Evolutionary conservation across 192 early-diverging fungal species (phyloP).

Genomic region (Coemansia javaensis): DNA sequence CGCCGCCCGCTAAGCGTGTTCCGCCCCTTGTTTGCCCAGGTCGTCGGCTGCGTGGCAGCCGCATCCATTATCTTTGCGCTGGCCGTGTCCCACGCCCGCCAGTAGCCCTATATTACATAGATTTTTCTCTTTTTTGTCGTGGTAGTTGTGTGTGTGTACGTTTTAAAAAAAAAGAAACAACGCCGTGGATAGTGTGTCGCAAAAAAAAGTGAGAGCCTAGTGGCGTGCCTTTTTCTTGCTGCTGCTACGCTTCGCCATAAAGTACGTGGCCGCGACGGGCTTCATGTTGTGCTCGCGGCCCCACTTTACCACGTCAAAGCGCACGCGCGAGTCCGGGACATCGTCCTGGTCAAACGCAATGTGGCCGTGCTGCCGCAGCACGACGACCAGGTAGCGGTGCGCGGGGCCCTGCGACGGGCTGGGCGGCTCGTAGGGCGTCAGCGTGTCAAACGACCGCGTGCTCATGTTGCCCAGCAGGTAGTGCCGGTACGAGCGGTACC

Average conservation of each 20-base stretch:
- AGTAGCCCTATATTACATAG: too few relatives aligned
- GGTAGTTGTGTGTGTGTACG: too few relatives aligned
- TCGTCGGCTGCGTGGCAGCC: slow-evolving; percentile 19
- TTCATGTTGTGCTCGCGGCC: slow-evolving; percentile 16
- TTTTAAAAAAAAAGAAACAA: too few relatives aligned
- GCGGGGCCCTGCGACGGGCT: slow-evolving; percentile 12
- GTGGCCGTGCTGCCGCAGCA: slow-evolving; percentile 16
- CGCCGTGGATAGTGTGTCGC: too few relatives aligned
- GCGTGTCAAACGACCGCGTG: slow-evolving; percentile 1
- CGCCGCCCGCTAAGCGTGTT: slow-evolving; percentile 20
- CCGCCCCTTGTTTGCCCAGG: slow-evolving; percentile 16
- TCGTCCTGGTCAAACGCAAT: slow-evolving; percentile 4
- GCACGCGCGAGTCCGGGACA: slow-evolving; percentile 20
- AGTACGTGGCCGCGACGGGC: slow-evolving; percentile 29
- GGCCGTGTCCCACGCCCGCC: too few relatives aligned
- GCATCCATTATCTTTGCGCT: slow-evolving; percentile 32
- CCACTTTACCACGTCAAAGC: slow-evolving; percentile 30
- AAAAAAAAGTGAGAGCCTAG: too few relatives aligned
- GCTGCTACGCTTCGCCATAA: slow-evolving; percentile 23
- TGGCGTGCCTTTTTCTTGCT: background rate
- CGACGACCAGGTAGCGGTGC: slow-evolving; percentile 21
- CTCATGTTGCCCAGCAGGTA: slow-evolving; percentile 28
- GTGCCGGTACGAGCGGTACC: slow-evolving; percentile 29
- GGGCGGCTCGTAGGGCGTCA: slow-evolving; percentile 16
- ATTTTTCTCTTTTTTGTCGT: too few relatives aligned